phyloP scores from a whole-genome alignment of 2,329 filamentous ascomycete species.

The Didymella exigua region DNA sequence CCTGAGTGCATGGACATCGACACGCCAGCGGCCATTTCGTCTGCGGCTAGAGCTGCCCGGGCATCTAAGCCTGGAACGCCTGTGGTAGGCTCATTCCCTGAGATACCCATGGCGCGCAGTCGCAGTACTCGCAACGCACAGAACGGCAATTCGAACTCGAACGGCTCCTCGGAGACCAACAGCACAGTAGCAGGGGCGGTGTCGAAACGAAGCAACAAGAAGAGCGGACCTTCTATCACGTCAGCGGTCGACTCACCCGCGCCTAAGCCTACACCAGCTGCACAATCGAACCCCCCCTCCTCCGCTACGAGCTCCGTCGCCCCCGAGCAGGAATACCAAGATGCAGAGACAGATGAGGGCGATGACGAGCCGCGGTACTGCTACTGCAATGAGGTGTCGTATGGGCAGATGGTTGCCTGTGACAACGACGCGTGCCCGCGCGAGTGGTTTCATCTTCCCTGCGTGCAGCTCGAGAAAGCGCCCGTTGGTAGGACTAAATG shows the following conservation, averaged over 20 bases:
- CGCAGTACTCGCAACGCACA: constrained; percentile 51
- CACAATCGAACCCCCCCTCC: constrained; percentile 41
- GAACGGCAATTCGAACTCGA: constrained; percentile 42
- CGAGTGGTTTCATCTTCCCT: constrained; percentile 72
- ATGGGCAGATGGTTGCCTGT: constrained; percentile 71
- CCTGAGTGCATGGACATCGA: constrained; percentile 48
- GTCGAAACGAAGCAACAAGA: constrained; percentile 48
- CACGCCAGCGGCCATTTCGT: constrained; percentile 33
- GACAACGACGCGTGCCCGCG: constrained; percentile 68
- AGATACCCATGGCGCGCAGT: constrained; percentile 49
- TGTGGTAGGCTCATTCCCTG: constrained; percentile 51
- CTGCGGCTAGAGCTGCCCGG: constrained; percentile 47
- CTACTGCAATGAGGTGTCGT: constrained; percentile 68
- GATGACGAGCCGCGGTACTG: constrained; percentile 65
- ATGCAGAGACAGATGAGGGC: constrained; percentile 47
- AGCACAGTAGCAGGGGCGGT: constrained; percentile 41
- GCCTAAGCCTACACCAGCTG: constrained; percentile 27
- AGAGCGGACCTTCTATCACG: constrained; percentile 30
- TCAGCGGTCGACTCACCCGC: constrained; percentile 38
- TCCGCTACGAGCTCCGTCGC: constrained; percentile 41
- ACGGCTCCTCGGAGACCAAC: constrained; percentile 49
- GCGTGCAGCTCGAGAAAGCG: constrained; percentile 65
- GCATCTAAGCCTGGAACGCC: constrained; percentile 57
- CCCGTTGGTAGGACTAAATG: constrained; percentile 54
- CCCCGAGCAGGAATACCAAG: constrained; percentile 42